These are phyloP conservation scores for Porcisia hertigi DNA, from an alignment of 208 protist genomes.

Conservation along the genomic window DNA sequence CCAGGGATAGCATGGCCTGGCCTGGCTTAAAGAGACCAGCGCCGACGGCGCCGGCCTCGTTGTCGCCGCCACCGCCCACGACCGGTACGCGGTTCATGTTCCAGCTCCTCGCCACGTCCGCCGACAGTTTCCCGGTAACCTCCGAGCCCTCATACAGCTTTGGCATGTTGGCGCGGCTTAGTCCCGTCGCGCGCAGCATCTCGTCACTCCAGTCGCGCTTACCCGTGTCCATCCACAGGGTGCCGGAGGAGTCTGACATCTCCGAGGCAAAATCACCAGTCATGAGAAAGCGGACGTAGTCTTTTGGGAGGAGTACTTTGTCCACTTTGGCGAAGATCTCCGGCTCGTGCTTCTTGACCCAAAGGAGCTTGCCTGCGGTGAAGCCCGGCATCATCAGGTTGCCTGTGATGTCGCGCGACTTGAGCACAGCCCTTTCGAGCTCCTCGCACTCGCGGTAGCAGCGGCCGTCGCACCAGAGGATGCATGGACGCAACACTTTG, in stretches of 20 bases:
- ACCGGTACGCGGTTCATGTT: slow-evolving; percentile 63
- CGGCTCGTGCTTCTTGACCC: slow-evolving; percentile 74
- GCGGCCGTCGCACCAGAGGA: slow-evolving; percentile 81
- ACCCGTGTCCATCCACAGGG: slow-evolving; percentile 74
- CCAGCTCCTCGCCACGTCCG: slow-evolving; percentile 46
- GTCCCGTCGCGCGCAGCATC: slow-evolving; percentile 61
- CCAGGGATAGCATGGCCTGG: slow-evolving; percentile 81
- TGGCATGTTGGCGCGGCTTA: slow-evolving; percentile 69
- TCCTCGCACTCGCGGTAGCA: slow-evolving; percentile 67
- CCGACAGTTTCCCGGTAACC: slow-evolving; percentile 50
- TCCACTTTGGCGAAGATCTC: slow-evolving; percentile 53
- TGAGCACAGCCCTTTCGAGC: slow-evolving; percentile 60
- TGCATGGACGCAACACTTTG: slow-evolving; percentile 73
- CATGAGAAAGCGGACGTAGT: slow-evolving; percentile 74
- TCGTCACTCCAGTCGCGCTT: slow-evolving; percentile 72
- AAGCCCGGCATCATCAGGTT: slow-evolving; percentile 88
- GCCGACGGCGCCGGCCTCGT: slow-evolving; percentile 73
- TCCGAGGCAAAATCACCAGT: slow-evolving; percentile 71
- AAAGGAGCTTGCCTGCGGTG: slow-evolving; percentile 77
- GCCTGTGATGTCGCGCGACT: slow-evolving; percentile 61
- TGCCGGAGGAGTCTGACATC: slow-evolving; percentile 73
- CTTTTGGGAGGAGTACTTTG: slow-evolving; percentile 79
- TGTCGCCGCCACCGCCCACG: slow-evolving; percentile 75
- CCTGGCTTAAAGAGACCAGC: slow-evolving; percentile 64
- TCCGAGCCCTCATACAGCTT: slow-evolving; percentile 71